A percentile compares a stretch with the other conserved stretches of the same genome.
phyloP scores from a whole-genome alignment of 176 grass and related monocot species.

The Cenchrus americanus region DNA sequence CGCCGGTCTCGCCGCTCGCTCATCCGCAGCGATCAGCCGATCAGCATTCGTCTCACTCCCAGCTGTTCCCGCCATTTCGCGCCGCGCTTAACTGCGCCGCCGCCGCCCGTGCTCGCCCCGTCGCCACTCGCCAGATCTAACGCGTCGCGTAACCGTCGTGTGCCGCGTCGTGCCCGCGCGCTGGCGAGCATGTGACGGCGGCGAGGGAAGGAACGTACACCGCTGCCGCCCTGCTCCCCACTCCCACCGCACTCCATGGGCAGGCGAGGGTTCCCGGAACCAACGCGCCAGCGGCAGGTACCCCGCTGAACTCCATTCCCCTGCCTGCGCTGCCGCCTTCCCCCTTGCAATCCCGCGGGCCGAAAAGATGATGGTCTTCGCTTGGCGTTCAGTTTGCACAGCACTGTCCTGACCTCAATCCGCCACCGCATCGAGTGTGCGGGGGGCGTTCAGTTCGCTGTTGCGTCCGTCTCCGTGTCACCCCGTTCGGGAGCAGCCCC shows the following conservation, averaged over 20 bases:
- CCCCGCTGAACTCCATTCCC: not conserved
- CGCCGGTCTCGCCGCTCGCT: not conserved
- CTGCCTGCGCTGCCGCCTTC: not conserved
- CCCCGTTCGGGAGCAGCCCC: not conserved
- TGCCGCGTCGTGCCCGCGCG: not conserved
- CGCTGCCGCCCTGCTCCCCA: not conserved
- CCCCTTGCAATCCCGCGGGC: not conserved
- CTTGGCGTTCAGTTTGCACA: not conserved
- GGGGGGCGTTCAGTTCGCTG: not conserved
- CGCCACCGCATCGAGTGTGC: not conserved
- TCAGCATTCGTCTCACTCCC: not conserved
- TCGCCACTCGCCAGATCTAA: not conserved
- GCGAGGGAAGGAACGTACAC: conserved; percentile 8
- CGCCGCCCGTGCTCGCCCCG: not conserved
- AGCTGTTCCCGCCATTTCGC: not conserved
- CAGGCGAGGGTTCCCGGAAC: not conserved
- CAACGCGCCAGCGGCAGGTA: conserved; percentile 20
- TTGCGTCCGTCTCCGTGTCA: conserved; percentile 2
- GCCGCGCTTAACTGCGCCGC: not conserved
- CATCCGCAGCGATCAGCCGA: not conserved
- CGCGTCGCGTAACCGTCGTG: not conserved
- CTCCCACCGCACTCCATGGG: not conserved
- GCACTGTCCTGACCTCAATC: too few relatives aligned
- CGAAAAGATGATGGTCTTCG: not conserved
- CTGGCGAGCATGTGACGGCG: not conserved